Conservation (phyloP, 805 yeast species). For the Kuraishia piskuri region DNA sequence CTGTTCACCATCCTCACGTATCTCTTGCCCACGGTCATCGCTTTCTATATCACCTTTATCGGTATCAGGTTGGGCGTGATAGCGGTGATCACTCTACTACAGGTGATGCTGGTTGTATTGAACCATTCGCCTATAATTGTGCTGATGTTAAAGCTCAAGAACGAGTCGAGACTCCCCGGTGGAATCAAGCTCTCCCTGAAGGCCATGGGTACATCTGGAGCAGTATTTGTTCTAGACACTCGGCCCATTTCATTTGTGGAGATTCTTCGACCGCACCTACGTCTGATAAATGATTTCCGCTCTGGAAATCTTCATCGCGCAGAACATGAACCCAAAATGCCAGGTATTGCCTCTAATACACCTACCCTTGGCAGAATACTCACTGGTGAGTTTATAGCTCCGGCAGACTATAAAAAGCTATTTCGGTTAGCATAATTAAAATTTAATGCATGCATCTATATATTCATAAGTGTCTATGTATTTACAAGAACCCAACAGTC, state of each 20-base stretch:
- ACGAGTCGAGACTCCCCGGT: slow-evolving; percentile 55
- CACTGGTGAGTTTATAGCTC: neutral
- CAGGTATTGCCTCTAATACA: neutral
- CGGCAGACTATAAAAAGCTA: neutral
- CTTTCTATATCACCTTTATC: slow-evolving; percentile 75
- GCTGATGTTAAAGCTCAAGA: slow-evolving; percentile 67
- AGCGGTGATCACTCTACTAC: slow-evolving; percentile 39
- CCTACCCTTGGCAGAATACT: neutral
- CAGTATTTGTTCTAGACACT: slow-evolving; percentile 15
- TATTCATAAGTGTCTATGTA: neutral
- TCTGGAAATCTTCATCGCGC: slow-evolving; percentile 10
- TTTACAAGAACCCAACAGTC: neutral
- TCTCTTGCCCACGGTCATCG: slow-evolving; percentile 78
- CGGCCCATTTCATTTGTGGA: slow-evolving; percentile 18
- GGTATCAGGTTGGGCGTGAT: slow-evolving; percentile 45
- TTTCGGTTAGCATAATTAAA: neutral
- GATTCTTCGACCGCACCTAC: slow-evolving; percentile 19
- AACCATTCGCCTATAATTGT: slow-evolving; percentile 89
- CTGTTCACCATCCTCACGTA: slow-evolving; percentile 73
- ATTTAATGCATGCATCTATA: neutral
- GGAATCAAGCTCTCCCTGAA: slow-evolving; percentile 25
- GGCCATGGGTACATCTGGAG: neutral
- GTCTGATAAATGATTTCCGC: slow-evolving; percentile 20
- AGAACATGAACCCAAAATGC: neutral
- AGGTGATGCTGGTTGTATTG: slow-evolving; percentile 50